Evolutionary conservation across 225 moss, liverwort and hornwort species (phyloP), one percentile per base, ranked within the genome.

Genomic region (Ulota crispa): DNA sequence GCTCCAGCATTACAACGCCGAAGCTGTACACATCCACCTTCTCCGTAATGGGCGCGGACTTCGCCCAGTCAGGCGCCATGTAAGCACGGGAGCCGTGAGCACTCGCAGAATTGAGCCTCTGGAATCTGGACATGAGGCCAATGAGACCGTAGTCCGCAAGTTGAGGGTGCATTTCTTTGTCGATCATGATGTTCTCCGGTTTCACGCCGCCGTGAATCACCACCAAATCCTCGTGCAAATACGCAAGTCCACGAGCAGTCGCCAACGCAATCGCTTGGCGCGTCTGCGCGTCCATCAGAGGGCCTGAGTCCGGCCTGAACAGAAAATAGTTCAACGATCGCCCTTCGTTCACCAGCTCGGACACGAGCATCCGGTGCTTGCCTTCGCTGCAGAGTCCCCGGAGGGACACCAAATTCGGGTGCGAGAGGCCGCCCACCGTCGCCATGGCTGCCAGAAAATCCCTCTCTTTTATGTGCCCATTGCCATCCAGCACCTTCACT

Each of bases 11-110:
- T 52, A 93, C 92, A 62, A 92, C 84, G 12, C 93, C 95, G n/a
- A 89, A 90, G 78, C 93, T 95, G 87, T 90, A 95, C 24, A 95
- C 89, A 64, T 95, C 93, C 53, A 77, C 87, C 64, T 90, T 92
- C 45, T 82, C 82, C 0, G 86, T 86, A 19, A 93, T 67, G 21
- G 89, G 85, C 7, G 78, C 74, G 23, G 82, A 50, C 26, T 75
- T 80, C 12, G 83, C 70, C 88, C 89, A 89, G 78, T 94, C 95
- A 0, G 93, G 93, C 0, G 92, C 95, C 72, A 94, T 85, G 78
- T 94, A 95, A 5, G 90, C 91, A 0, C 86, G 84, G 27, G 83
- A 85, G 24, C 90, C 86, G 0, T 89, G 80, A 63, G 64, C 77
- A 18, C 65, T 84, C 2, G 84, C 90, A 5, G 84, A 18, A 7